Percentiles rank a stretch among this genome's conserved stretches.
Evolutionary conservation across 192 early-diverging fungal species (phyloP).

Genomic region (Podila minutissima): DNA sequence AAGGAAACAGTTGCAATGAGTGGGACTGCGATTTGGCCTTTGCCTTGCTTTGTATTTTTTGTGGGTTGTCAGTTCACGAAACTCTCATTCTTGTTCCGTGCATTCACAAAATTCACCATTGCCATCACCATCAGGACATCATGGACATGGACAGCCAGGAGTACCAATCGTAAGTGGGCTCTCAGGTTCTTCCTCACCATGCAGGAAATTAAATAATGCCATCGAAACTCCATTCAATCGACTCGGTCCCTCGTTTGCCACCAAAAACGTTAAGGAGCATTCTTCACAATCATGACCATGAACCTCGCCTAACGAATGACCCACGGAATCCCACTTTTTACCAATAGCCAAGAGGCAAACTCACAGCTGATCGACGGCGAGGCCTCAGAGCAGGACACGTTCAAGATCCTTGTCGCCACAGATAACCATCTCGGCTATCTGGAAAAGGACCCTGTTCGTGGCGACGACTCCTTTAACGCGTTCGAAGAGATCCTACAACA

Average conservation of each 20-base stretch:
- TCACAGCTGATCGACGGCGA: conserved; percentile 20
- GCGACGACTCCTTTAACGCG: conserved; percentile 83
- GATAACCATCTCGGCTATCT: conserved; percentile 96
- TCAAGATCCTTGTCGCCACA: conserved; percentile 84
- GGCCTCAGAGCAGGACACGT: conserved; percentile 36
- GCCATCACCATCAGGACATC: too few relatives aligned
- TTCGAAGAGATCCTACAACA: conserved; percentile 92
- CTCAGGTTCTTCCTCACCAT: too few relatives aligned
- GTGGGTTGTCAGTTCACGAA: too few relatives aligned
- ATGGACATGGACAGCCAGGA: too few relatives aligned
- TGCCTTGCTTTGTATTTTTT: too few relatives aligned
- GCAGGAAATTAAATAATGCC: too few relatives aligned
- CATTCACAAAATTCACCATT: too few relatives aligned
- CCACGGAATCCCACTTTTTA: not conserved
- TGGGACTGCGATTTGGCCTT: too few relatives aligned
- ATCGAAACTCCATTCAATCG: not conserved
- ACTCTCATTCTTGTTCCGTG: too few relatives aligned
- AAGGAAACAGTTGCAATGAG: too few relatives aligned
- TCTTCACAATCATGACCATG: not conserved
- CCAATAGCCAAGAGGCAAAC: not conserved
- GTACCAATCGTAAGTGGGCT: too few relatives aligned
- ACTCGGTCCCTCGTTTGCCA: not conserved
- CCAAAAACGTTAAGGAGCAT: not conserved
- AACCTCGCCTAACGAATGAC: not conserved
- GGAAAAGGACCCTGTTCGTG: conserved; percentile 89